Conservation (phyloP, 495 filamentous ascomycete genomes). For the Aspergillus heteromorphus region DNA sequence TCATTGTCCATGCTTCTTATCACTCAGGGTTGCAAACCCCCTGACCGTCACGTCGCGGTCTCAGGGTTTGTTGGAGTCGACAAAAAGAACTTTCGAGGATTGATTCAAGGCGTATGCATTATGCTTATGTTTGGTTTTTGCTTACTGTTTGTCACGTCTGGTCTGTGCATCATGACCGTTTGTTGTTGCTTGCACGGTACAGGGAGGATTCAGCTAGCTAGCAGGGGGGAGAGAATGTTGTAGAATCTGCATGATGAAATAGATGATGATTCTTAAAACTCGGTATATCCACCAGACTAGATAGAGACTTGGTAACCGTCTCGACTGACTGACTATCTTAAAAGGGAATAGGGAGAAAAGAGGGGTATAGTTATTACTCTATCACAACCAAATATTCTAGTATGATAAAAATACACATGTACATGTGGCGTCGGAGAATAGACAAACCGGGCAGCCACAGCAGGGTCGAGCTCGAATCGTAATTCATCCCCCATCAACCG, state of each 20-base stretch:
- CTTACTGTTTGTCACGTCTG: slow-evolving; percentile 12
- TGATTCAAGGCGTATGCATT: slow-evolving; percentile 16
- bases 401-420: not conserved
- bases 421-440: not conserved
- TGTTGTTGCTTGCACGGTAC: slow-evolving; percentile 5
- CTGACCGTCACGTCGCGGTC: slow-evolving; percentile 3
- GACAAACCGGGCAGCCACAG: not conserved
- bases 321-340: not conserved
- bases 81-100: slow-evolving; percentile 18
- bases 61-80: slow-evolving; percentile 15
- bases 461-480: too few relatives aligned
- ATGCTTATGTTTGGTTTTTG: slow-evolving; percentile 14
- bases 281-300: not conserved
- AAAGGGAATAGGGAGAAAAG: too few relatives aligned
- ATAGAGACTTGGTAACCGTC: too few relatives aligned
- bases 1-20: slow-evolving; percentile 16
- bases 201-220: slow-evolving; percentile 8
- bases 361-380: slow-evolving; percentile 11
- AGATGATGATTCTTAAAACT: slow-evolving; percentile 16
- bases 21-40: slow-evolving; percentile 11
- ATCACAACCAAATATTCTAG: not conserved
- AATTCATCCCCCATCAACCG: too few relatives aligned
- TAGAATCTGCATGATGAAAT: slow-evolving; percentile 19
- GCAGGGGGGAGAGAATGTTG: slow-evolving; percentile 4
- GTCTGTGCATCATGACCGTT: slow-evolving; percentile 9